These are phyloP conservation scores for Sporothrix sp. DNA, from an alignment of 2,329 filamentous ascomycete genomes.

Conservation along the genomic window DNA sequence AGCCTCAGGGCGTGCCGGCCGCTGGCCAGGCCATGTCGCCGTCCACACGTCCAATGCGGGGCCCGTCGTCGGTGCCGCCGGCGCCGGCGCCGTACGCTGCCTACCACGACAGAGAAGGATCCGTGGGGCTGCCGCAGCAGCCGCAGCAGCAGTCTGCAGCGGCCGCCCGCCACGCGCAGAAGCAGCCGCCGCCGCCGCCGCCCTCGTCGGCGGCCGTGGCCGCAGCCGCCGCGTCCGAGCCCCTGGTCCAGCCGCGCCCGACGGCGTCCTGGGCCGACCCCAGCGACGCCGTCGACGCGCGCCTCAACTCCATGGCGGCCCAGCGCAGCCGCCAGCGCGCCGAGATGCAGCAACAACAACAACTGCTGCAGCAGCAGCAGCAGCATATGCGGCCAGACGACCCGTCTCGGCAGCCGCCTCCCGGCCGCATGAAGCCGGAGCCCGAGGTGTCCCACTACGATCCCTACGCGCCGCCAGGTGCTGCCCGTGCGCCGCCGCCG, in stretches of 20 bases:
- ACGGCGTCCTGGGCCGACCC: conserved; percentile 13
- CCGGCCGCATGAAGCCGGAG: background rate
- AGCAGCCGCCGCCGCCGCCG: conserved; percentile 18
- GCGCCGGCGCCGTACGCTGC: conserved; percentile 11
- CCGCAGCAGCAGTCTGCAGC: background rate
- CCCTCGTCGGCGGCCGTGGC: conserved; percentile 17
- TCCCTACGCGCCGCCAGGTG: conserved; percentile 3
- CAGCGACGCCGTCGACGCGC: conserved; percentile 18
- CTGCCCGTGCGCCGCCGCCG: conserved; percentile 1
- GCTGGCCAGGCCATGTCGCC: conserved; percentile 39
- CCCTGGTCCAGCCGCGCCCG: conserved; percentile 18
- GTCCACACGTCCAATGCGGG: conserved; percentile 22
- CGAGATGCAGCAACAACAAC: background rate
- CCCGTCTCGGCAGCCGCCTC: conserved; percentile 4
- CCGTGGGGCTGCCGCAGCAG: too few species aligned
- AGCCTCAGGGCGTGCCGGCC: conserved; percentile 16
- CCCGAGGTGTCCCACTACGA: conserved; percentile 11
- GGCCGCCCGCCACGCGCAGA: background rate
- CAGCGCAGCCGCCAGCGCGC: conserved; percentile 20
- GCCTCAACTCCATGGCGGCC: conserved; percentile 27
- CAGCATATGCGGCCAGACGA: background rate
- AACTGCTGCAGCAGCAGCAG: background rate
- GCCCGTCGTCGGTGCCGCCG: conserved; percentile 2
- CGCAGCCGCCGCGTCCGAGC: conserved; percentile 4
- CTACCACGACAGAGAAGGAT: conserved; percentile 13